Percentiles rank a stretch among this genome's conserved stretches.
These are phyloP conservation scores for Dalbergia cochinchinensis DNA, from an alignment of 306 rosid species.

Conservation along the genomic window DNA sequence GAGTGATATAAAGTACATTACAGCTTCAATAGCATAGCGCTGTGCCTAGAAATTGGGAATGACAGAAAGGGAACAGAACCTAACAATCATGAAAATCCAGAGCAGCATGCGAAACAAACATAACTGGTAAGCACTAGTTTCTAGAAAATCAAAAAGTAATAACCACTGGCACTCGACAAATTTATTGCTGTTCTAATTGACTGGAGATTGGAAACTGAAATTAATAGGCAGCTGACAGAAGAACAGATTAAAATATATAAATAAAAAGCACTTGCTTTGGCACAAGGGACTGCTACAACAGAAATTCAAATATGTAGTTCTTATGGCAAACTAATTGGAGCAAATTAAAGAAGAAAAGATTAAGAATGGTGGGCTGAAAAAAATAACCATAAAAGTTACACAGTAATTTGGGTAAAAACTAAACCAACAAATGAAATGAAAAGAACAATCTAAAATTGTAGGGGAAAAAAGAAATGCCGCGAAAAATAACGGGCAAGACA, in stretches of 20 bases:
- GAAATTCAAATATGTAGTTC: conserved; percentile 41
- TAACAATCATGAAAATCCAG: background rate
- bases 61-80: conserved; percentile 34
- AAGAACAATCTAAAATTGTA: conserved; percentile 59
- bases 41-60: background rate
- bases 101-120: conserved; percentile 4
- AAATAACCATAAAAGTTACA: conserved; percentile 51
- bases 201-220: conserved; percentile 46
- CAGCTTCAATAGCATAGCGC: conserved; percentile 19
- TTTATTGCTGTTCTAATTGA: conserved; percentile 6
- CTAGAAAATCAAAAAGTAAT: conserved; percentile 33
- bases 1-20: conserved; percentile 40
- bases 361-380: conserved; percentile 43
- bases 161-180: conserved; percentile 9
- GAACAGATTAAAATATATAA: conserved; percentile 17
- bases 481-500: conserved; percentile 68
- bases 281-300: conserved; percentile 34
- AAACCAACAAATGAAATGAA: conserved; percentile 55
- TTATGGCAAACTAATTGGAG: conserved; percentile 36
- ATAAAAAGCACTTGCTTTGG: conserved; percentile 25
- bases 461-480: conserved; percentile 53
- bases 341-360: conserved; percentile 37
- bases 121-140: conserved; percentile 39
- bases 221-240: conserved; percentile 33
- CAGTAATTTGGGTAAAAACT: conserved; percentile 58